phyloP scores from a whole-genome alignment of 179 eudicot species.

The Beta corolliflora region DNA sequence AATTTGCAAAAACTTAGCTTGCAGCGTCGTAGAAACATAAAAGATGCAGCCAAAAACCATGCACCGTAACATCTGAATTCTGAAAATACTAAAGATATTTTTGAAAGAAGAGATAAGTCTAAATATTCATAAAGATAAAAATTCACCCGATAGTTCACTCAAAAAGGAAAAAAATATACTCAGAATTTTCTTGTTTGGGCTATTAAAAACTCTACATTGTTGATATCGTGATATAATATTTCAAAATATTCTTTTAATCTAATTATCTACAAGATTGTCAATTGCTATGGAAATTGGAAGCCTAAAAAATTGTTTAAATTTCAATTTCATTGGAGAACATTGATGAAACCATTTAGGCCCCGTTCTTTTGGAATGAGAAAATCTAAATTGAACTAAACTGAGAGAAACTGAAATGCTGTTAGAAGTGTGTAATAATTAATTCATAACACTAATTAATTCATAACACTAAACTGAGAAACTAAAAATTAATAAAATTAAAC shows the following conservation, averaged over 20 bases:
- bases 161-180: too few relatives aligned
- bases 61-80: background rate
- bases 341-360: background rate
- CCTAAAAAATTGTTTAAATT: background rate
- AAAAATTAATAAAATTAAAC: too few relatives aligned
- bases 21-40: background rate
- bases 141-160: background rate
- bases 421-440: too few relatives aligned
- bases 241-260: background rate
- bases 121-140: too few relatives aligned
- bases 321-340: background rate
- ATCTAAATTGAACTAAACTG: too few relatives aligned
- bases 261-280: background rate
- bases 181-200: background rate
- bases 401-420: too few relatives aligned
- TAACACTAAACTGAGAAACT: too few relatives aligned
- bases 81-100: background rate
- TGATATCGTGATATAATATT: background rate
- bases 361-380: too few relatives aligned
- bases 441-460: too few relatives aligned
- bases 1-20: background rate
- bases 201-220: background rate
- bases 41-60: slow-evolving; percentile 6
- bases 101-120: background rate
- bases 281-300: too few relatives aligned